A percentile compares a stretch with the other conserved stretches of the same genome.
These are phyloP conservation scores for Candolleomyces aberdarensis DNA, from an alignment of 768 basidiomycete species.

Conservation along the genomic window DNA sequence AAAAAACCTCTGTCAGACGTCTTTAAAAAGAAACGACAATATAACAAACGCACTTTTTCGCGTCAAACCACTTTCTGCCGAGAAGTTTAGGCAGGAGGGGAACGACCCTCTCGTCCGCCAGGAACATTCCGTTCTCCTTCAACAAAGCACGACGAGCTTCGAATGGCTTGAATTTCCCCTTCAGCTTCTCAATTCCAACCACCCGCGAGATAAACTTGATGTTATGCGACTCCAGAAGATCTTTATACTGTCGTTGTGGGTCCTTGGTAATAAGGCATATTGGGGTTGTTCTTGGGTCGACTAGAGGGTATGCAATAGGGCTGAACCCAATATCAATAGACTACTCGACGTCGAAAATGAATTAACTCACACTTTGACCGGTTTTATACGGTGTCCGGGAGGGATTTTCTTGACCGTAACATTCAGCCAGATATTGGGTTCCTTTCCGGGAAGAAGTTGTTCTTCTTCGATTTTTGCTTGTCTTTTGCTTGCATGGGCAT, in stretches of 20 bases:
- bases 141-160: conserved; percentile 81
- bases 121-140: conserved; percentile 88
- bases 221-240: conserved; percentile 71
- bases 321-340: conserved; percentile 30
- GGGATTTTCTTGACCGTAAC: conserved; percentile 83
- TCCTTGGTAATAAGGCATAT: conserved; percentile 95
- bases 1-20: not conserved
- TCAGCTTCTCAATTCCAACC: conserved; percentile 87
- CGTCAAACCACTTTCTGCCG: conserved; percentile 88
- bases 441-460: conserved; percentile 73
- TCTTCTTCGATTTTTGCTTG: conserved; percentile 64
- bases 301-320: conserved; percentile 74
- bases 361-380: conserved; percentile 71
- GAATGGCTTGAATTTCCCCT: conserved; percentile 87
- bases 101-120: conserved; percentile 89
- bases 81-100: conserved; percentile 84
- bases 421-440: conserved; percentile 87
- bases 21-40: not conserved
- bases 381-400: conserved; percentile 73
- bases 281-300: conserved; percentile 76
- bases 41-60: conserved; percentile 76
- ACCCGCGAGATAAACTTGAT: conserved; percentile 92
- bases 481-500: conserved; percentile 63
- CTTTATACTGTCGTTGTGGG: conserved; percentile 95
- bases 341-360: conserved; percentile 2